These are phyloP conservation scores for Umbellularia californica DNA, from an alignment of 164 flowering plant genomes.

Conservation along the genomic window DNA sequence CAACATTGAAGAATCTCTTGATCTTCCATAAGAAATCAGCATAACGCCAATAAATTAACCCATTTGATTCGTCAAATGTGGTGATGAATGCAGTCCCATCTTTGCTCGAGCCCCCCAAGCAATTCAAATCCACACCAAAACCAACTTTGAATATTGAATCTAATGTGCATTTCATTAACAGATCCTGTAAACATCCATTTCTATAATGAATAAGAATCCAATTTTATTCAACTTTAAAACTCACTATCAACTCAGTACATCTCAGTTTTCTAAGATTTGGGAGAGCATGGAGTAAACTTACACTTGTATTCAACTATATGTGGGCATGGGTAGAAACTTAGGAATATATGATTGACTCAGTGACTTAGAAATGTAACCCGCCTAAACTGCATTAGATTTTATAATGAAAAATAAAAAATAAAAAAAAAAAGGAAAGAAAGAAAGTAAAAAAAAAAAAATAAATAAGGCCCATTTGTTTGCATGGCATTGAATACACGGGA, in stretches of 20 bases:
- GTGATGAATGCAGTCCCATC: slow-evolving; percentile 35
- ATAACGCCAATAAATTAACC: slow-evolving; percentile 41
- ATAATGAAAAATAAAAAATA: too few species aligned
- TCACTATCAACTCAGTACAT: background rate
- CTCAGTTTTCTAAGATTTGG: background rate
- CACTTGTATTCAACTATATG: background rate
- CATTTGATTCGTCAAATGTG: slow-evolving; percentile 65
- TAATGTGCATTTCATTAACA: slow-evolving; percentile 48
- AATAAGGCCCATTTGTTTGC: too few species aligned
- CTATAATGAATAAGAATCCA: background rate
- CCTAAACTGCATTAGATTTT: too few species aligned
- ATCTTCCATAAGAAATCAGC: slow-evolving; percentile 59
- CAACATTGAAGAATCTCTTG: slow-evolving; percentile 51
- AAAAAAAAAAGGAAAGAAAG: too few species aligned
- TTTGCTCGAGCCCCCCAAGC: slow-evolving; percentile 42
- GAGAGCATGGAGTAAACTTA: background rate
- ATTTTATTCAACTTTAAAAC: background rate
- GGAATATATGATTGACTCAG: too few species aligned
- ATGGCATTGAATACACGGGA: too few species aligned
- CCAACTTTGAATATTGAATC: slow-evolving; percentile 78
- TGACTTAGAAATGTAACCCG: too few species aligned
- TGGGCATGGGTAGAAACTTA: too few species aligned
- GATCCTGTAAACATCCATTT: slow-evolving; percentile 34
- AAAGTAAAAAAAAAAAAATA: too few species aligned
- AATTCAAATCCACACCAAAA: slow-evolving; percentile 61